phyloP scores from a whole-genome alignment of 768 basidiomycete species.

The Termitomyces bulborhizus region DNA sequence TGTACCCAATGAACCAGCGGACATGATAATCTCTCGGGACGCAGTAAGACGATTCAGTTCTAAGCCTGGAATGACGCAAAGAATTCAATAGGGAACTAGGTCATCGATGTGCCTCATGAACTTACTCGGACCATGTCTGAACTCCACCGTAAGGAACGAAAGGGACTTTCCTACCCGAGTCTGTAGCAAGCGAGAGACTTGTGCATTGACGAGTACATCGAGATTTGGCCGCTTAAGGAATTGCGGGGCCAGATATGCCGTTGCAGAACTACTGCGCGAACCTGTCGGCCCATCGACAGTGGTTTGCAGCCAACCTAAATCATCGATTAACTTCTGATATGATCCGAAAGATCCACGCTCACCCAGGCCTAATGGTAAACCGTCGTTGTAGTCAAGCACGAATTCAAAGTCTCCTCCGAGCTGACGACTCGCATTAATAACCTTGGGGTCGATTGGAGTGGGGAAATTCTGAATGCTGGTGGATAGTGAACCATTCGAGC shows the following conservation, averaged over 20 bases:
- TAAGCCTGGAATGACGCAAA: neutral
- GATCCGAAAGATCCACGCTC: neutral
- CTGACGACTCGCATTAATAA: constrained; percentile 12
- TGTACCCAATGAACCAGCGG: constrained; percentile 21
- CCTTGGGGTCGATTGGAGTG: constrained; percentile 14
- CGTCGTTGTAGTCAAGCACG: constrained; percentile 25
- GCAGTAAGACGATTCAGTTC: constrained; percentile 14
- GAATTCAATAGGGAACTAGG: neutral
- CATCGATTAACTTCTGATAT: neutral
- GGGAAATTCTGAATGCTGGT: constrained; percentile 21
- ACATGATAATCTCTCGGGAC: constrained; percentile 23
- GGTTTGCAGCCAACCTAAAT: constrained; percentile 8
- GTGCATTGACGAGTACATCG: constrained; percentile 20
- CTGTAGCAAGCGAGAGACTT: constrained; percentile 18
- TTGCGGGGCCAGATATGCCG: constrained; percentile 23
- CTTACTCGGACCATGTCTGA: constrained; percentile 2
- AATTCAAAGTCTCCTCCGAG: constrained; percentile 20
- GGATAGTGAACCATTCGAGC: constrained; percentile 8
- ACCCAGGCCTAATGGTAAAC: constrained; percentile 23
- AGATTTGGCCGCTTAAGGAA: constrained; percentile 22
- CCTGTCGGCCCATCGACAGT: constrained; percentile 16
- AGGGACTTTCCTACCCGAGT: constrained; percentile 4
- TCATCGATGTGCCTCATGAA: neutral
- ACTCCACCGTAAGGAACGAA: constrained; percentile 10
- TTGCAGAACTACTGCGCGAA: constrained; percentile 22